Percentiles rank a stretch among this genome's conserved stretches.
These are phyloP conservation scores for Stephania japonica DNA, from an alignment of 164 flowering plant genomes.

Conservation along the genomic window DNA sequence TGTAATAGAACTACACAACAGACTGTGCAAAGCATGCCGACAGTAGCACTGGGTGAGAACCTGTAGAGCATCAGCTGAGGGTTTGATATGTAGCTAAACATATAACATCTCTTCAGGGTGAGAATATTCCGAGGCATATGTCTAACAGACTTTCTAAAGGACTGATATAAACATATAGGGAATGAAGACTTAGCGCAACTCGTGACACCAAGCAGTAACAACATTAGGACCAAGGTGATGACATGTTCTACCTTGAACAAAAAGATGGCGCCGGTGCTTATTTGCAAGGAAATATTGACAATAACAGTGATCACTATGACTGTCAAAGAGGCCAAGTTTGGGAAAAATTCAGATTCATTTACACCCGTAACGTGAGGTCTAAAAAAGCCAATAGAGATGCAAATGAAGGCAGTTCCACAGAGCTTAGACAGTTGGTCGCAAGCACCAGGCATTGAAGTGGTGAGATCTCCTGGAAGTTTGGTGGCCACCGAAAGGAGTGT, in stretches of 20 bases:
- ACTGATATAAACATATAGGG: too few relatives aligned
- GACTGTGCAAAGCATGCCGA: background rate
- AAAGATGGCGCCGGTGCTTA: background rate
- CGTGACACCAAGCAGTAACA: background rate
- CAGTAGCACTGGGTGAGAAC: background rate
- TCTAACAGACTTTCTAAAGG: background rate
- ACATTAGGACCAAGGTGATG: background rate
- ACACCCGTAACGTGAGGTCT: too few relatives aligned
- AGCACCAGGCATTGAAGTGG: too few relatives aligned
- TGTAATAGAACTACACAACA: too few relatives aligned
- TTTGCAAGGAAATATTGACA: background rate
- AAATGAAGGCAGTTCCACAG: too few relatives aligned
- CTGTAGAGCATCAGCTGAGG: background rate
- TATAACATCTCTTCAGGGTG: background rate
- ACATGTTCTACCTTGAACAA: background rate
- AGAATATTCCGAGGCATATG: background rate
- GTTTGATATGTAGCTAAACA: background rate
- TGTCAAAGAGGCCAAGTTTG: too few relatives aligned
- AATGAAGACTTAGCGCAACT: background rate
- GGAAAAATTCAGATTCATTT: too few relatives aligned
- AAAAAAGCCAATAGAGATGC: too few relatives aligned
- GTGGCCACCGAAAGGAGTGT: background rate
- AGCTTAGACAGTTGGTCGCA: too few relatives aligned
- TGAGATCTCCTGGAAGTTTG: background rate
- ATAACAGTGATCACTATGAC: background rate